These are phyloP conservation scores for Diutina ranongensis DNA, from an alignment of 1,139 yeast genomes.

Conservation along the genomic window DNA sequence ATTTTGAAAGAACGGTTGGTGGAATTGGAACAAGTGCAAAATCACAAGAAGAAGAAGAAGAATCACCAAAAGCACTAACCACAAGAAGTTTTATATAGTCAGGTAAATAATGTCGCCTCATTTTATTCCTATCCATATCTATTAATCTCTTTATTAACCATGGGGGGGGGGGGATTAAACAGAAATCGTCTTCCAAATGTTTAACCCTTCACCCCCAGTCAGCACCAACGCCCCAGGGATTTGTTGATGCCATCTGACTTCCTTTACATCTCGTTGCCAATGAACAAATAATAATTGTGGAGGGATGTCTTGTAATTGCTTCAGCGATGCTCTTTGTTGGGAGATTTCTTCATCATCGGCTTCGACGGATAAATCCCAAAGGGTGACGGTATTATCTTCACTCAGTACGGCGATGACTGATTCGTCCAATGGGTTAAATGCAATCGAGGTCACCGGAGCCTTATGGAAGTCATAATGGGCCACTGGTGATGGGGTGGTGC, in stretches of 20 bases:
- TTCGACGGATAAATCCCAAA: constrained; percentile 96
- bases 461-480: constrained; percentile 94
- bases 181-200: constrained; percentile 93
- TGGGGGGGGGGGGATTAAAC: too few species aligned
- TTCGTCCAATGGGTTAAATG: constrained; percentile 92
- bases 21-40: constrained; percentile 39
- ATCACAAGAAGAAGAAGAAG: not conserved
- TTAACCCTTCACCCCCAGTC: constrained; percentile 92
- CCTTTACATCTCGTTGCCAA: constrained; percentile 97
- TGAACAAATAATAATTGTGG: constrained; percentile 94
- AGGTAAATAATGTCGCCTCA: too few species aligned
- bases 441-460: constrained; percentile 83
- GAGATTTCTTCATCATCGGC: constrained; percentile 92
- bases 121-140: not conserved
- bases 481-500: constrained; percentile 57
- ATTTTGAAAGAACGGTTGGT: constrained; percentile 49
- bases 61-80: not conserved
- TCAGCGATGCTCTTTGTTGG: constrained; percentile 59
- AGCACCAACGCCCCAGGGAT: constrained; percentile 92
- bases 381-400: constrained; percentile 91
- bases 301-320: constrained; percentile 83
- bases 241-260: constrained; percentile 95
- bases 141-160: too few species aligned
- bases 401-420: constrained; percentile 92
- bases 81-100: too few species aligned